Evolutionary conservation across 345 rosid genomes (phyloP).

Genomic region (Corymbia maculata): DNA sequence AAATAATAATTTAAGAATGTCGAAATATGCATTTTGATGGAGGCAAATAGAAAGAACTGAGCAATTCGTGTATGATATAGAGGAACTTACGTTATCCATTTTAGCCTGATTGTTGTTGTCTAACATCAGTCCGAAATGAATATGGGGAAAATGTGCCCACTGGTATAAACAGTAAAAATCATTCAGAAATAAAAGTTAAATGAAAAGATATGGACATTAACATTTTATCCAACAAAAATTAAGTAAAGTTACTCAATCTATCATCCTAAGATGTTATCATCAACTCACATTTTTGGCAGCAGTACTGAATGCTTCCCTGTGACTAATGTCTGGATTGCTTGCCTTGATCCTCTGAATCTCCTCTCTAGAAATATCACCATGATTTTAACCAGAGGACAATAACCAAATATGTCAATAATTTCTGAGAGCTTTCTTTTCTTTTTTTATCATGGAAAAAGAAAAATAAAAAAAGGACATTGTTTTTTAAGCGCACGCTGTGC

Average conservation of each 20-base stretch:
- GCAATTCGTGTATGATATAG: not conserved
- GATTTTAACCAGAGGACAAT: not conserved
- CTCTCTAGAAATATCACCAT: conserved; percentile 36
- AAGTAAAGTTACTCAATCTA: not conserved
- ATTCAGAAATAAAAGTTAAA: not conserved
- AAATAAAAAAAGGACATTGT: not conserved
- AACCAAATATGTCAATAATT: not conserved
- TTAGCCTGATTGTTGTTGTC: conserved; percentile 65
- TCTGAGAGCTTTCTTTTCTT: not conserved
- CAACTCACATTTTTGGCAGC: conserved; percentile 92
- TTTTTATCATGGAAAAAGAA: not conserved
- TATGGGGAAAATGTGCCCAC: conserved; percentile 99
- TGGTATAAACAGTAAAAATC: not conserved
- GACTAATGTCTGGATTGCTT: conserved; percentile 91
- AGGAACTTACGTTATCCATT: conserved; percentile 34
- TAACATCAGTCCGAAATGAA: conserved; percentile 79
- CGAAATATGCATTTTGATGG: not conserved
- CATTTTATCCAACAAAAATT: not conserved
- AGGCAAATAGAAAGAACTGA: not conserved
- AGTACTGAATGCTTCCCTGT: conserved; percentile 97
- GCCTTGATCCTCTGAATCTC: conserved; percentile 99
- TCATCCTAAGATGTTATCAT: not conserved
- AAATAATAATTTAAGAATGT: not conserved
- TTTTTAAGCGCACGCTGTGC: not conserved
- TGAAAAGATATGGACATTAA: not conserved